phyloP scores from a whole-genome alignment of 2,329 filamentous ascomycete genomes.

The Phyllosticta citriasiana region DNA sequence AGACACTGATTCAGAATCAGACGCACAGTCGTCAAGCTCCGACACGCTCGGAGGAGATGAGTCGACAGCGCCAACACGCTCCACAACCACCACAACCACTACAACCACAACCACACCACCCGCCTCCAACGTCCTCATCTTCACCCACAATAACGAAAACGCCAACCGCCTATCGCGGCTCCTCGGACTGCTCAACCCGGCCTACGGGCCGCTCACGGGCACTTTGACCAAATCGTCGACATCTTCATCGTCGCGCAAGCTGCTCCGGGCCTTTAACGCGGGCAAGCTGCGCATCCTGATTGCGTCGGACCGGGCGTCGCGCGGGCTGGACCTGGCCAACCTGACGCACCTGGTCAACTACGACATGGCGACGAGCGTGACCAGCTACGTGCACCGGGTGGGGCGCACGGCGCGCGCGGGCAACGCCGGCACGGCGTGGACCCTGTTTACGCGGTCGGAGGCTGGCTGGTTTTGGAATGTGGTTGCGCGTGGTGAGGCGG shows the following conservation, averaged over 20 bases:
- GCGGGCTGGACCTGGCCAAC: slow-evolving; percentile 72
- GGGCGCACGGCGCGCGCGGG: slow-evolving; percentile 83
- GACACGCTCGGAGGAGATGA: background rate
- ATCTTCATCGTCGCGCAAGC: slow-evolving; percentile 58
- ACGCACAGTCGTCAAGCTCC: slow-evolving; percentile 6
- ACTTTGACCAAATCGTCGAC: slow-evolving; percentile 70
- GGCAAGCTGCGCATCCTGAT: slow-evolving; percentile 64
- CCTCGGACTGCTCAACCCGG: slow-evolving; percentile 55
- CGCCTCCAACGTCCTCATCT: slow-evolving; percentile 54
- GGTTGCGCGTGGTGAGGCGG: slow-evolving; percentile 51
- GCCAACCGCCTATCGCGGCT: slow-evolving; percentile 80
- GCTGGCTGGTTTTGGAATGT: slow-evolving; percentile 88
- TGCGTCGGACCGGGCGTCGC: slow-evolving; percentile 85
- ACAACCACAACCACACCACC: slow-evolving; percentile 12
- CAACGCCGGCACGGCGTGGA: slow-evolving; percentile 69
- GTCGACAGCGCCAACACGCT: slow-evolving; percentile 7
- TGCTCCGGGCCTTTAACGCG: slow-evolving; percentile 54
- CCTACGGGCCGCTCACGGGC: slow-evolving; percentile 47
- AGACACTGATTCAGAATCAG: slow-evolving; percentile 14
- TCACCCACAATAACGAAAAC: slow-evolving; percentile 82
- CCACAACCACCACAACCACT: background rate
- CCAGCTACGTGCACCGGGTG: slow-evolving; percentile 82
- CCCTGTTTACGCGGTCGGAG: slow-evolving; percentile 70
- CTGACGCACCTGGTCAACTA: slow-evolving; percentile 89
- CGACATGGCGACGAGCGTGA: slow-evolving; percentile 72